Evolutionary conservation across 2,329 filamentous ascomycete genomes (phyloP).

Genomic region (Sporothrix luriei): DNA sequence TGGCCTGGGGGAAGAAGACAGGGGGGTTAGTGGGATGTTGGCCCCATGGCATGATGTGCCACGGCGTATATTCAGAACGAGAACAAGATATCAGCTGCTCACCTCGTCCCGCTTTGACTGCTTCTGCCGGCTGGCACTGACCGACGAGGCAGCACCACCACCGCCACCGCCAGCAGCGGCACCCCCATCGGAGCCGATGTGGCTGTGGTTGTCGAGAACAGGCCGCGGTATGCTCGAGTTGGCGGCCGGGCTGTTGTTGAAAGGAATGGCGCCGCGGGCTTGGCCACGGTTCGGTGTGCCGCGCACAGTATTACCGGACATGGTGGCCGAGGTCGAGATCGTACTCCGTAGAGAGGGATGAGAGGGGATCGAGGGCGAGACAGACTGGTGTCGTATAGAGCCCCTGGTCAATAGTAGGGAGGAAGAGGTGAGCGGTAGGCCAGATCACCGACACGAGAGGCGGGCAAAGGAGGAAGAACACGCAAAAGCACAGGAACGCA

Average conservation of each 20-base stretch:
- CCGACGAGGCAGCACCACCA: slow-evolving; percentile 61
- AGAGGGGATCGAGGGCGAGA: slow-evolving; percentile 7
- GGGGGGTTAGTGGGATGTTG: slow-evolving; percentile 41
- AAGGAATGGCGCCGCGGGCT: slow-evolving; percentile 63
- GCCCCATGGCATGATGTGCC: background rate
- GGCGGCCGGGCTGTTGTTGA: slow-evolving; percentile 61
- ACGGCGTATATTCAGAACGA: background rate
- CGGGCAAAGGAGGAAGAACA: slow-evolving; percentile 1
- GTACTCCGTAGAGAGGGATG: slow-evolving; percentile 7
- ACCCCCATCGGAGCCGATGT: slow-evolving; percentile 28
- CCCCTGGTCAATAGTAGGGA: slow-evolving; percentile 15
- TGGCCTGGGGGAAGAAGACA: slow-evolving; percentile 69
- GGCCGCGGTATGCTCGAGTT: slow-evolving; percentile 71
- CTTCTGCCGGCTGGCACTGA: slow-evolving; percentile 94
- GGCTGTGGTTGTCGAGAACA: slow-evolving; percentile 57
- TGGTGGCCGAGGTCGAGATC: slow-evolving; percentile 40
- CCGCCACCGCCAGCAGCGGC: slow-evolving; percentile 46
- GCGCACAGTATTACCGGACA: slow-evolving; percentile 66
- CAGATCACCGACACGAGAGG: slow-evolving; percentile 19
- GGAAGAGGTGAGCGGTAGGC: slow-evolving; percentile 3
- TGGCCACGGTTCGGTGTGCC: slow-evolving; percentile 66
- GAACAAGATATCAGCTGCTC: slow-evolving; percentile 43
- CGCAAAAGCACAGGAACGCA: background rate
- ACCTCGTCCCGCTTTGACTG: slow-evolving; percentile 99
- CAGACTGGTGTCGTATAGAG: slow-evolving; percentile 15